Evolutionary conservation across 2,329 filamentous ascomycete genomes (phyloP).

Genomic region (Ophiocordyceps sinensis): DNA sequence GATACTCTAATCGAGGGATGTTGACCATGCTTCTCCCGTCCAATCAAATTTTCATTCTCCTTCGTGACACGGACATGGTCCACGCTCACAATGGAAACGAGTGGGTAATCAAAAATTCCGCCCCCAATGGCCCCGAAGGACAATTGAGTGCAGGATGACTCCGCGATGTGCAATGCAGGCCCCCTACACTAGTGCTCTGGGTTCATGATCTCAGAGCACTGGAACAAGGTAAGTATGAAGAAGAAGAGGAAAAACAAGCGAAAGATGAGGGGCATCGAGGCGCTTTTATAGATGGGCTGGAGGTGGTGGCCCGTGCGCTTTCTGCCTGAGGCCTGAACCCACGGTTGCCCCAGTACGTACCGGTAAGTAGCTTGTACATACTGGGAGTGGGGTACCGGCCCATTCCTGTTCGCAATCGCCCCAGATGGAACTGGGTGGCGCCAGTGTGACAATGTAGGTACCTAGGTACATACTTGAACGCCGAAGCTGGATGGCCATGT

Average conservation of each 20-base stretch:
- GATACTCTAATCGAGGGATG: no score
- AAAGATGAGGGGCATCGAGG: constrained; percentile 2
- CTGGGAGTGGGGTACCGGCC: no score
- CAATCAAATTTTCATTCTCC: constrained; percentile 16
- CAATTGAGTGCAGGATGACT: constrained; percentile 32
- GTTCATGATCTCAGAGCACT: constrained; percentile 28
- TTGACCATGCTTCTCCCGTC: no score
- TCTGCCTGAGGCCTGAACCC: constrained; percentile 5
- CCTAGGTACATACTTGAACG: no score
- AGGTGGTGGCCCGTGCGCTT: constrained; percentile 9
- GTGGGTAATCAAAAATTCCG: constrained; percentile 31
- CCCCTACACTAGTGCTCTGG: constrained; percentile 24
- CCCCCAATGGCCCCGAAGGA: constrained; percentile 36
- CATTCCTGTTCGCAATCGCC: no score
- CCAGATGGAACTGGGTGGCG: no score
- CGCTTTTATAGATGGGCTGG: constrained; percentile 8
- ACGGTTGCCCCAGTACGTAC: background rate
- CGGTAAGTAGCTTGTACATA: no score
- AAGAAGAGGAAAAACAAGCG: constrained; percentile 17
- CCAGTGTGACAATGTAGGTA: no score
- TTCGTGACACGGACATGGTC: constrained; percentile 24
- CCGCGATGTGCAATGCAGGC: constrained; percentile 41
- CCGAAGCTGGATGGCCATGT: no score
- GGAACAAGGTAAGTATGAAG: constrained; percentile 39
- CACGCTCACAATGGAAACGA: constrained; percentile 28